phyloP scores from a whole-genome alignment of 352 stramenopile species.

The Pythium monospermum region DNA sequence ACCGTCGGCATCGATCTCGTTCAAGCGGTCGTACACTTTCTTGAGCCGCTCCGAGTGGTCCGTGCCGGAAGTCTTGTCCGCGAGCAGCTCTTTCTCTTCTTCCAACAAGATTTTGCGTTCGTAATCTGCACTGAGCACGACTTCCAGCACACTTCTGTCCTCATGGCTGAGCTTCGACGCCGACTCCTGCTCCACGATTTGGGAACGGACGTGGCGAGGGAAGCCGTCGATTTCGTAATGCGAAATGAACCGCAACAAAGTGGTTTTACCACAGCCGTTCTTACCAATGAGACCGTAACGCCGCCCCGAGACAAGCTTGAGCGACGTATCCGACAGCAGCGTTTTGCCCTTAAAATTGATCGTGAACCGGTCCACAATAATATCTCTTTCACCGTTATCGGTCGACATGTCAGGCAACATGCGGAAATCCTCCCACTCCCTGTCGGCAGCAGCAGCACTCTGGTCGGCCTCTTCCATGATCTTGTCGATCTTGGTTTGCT shows the following conservation, averaged over 20 bases:
- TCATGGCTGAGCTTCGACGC: slow-evolving; percentile 78
- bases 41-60: slow-evolving; percentile 59
- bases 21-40: slow-evolving; percentile 84
- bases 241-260: slow-evolving; percentile 94
- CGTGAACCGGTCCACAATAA: slow-evolving; percentile 82
- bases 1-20: slow-evolving; percentile 87
- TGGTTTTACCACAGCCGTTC: slow-evolving; percentile 93
- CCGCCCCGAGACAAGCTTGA: slow-evolving; percentile 81
- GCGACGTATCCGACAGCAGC: slow-evolving; percentile 77
- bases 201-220: slow-evolving; percentile 92
- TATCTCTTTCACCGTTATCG: slow-evolving; percentile 82
- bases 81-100: slow-evolving; percentile 91
- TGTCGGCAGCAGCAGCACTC: slow-evolving; percentile 58
- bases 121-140: slow-evolving; percentile 93
- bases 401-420: slow-evolving; percentile 69
- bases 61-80: slow-evolving; percentile 38
- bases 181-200: slow-evolving; percentile 95
- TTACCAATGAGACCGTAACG: slow-evolving; percentile 94
- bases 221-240: slow-evolving; percentile 96
- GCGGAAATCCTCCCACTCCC: slow-evolving; percentile 74
- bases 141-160: slow-evolving; percentile 88
- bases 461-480: slow-evolving; percentile 52
- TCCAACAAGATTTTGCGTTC: slow-evolving; percentile 89
- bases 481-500: slow-evolving; percentile 67
- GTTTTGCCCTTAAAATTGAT: slow-evolving; percentile 91